Percentiles rank a stretch among this genome's conserved stretches.
Conservation (phyloP, 208 protist species). For the Wallacemonas sp. region DNA sequence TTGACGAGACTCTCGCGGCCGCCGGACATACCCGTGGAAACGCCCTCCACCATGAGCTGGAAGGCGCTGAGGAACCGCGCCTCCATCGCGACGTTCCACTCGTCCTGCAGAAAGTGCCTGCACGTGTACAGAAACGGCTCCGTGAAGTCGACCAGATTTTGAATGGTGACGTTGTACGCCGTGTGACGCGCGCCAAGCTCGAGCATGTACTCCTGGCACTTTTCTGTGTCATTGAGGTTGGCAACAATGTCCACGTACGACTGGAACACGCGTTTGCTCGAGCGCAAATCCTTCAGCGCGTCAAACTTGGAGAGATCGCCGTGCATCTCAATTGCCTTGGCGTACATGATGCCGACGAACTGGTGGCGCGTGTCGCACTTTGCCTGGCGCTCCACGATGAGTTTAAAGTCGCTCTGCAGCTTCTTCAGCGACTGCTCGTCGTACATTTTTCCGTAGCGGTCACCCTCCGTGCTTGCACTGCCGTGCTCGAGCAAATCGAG, state of each 20-base stretch:
- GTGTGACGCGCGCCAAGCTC: slow-evolving; percentile 60
- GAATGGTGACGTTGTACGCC: slow-evolving; percentile 50
- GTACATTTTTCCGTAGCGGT: slow-evolving; percentile 49
- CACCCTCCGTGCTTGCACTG: slow-evolving; percentile 48
- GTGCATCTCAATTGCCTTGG: slow-evolving; percentile 69
- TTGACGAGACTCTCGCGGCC: slow-evolving; percentile 45
- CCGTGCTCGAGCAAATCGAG: slow-evolving; percentile 58
- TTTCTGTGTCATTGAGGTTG: slow-evolving; percentile 43
- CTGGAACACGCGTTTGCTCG: slow-evolving; percentile 50
- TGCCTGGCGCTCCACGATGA: slow-evolving; percentile 51
- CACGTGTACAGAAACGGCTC: slow-evolving; percentile 77
- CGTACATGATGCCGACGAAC: slow-evolving; percentile 71
- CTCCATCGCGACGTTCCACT: slow-evolving; percentile 76
- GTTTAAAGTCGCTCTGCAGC: slow-evolving; percentile 60
- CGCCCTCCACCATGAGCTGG: slow-evolving; percentile 46
- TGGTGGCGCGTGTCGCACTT: slow-evolving; percentile 44
- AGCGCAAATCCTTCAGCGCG: slow-evolving; percentile 54
- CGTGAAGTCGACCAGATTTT: slow-evolving; percentile 46
- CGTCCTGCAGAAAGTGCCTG: slow-evolving; percentile 61
- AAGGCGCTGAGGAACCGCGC: slow-evolving; percentile 56
- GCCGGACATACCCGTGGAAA: slow-evolving; percentile 50
- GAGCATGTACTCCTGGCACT: slow-evolving; percentile 45
- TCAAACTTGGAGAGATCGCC: slow-evolving; percentile 58
- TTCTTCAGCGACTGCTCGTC: slow-evolving; percentile 43
- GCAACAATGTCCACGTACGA: slow-evolving; percentile 45